Conservation (phyloP, 2,329 filamentous ascomycete species). For the Fusarium caatingaense region DNA sequence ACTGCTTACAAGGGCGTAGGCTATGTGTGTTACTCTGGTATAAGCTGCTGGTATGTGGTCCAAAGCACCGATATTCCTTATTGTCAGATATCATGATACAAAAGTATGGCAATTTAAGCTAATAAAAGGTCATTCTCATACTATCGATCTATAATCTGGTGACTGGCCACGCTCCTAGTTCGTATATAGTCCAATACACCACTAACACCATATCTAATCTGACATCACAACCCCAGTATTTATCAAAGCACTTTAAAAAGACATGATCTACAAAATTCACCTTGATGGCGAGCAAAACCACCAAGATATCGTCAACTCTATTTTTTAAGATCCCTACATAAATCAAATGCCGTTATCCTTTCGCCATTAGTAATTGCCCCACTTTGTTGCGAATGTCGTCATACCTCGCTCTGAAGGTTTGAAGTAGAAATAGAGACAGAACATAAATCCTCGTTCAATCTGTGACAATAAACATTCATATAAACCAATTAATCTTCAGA, state of each 20-base stretch:
- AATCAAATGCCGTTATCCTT: constrained; percentile 17
- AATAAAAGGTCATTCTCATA: not conserved
- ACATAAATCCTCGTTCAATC: constrained; percentile 6
- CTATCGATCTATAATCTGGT: not conserved
- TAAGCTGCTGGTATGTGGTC: not conserved
- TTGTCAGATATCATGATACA: not conserved
- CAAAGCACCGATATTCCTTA: not conserved
- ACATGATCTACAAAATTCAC: constrained; percentile 4
- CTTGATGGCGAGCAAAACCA: constrained; percentile 15
- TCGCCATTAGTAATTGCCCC: constrained; percentile 36
- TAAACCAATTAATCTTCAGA: not conserved
- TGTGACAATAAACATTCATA: not conserved
- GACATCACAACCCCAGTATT: not conserved
- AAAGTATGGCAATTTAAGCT: not conserved
- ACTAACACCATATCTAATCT: not conserved
- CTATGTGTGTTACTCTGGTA: not conserved
- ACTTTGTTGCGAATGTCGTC: constrained; percentile 36
- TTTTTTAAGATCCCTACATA: not conserved
- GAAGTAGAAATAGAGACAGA: not conserved
- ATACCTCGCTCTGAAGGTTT: constrained; percentile 6
- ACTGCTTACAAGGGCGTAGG: not conserved
- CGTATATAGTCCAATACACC: not conserved
- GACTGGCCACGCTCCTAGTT: not conserved
- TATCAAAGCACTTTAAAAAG: not conserved
- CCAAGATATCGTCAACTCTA: not conserved